Conservation (phyloP, 1,139 yeast genomes). For the Suhomyces guaymorum region DNA sequence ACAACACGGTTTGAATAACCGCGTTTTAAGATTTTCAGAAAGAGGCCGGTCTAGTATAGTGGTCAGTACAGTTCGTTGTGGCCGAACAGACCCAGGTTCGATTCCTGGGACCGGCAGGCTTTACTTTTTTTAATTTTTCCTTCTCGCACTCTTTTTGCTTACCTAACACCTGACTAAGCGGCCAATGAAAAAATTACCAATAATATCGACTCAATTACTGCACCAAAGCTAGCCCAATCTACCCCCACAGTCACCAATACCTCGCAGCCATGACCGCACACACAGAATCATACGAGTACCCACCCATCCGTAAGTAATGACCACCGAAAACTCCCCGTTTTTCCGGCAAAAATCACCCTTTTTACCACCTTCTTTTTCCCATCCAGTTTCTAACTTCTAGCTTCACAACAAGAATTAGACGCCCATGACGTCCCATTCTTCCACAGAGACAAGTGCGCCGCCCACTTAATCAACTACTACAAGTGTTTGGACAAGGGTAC, state of each 20-base stretch:
- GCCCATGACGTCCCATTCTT: slow-evolving; percentile 47
- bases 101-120: slow-evolving; percentile 58
- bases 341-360: not conserved
- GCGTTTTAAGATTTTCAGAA: not conserved
- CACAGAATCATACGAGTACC: slow-evolving; percentile 19
- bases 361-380: not conserved
- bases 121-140: too few species aligned
- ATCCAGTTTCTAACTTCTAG: slow-evolving; percentile 19
- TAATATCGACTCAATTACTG: slow-evolving; percentile 12
- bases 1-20: too few species aligned
- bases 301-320: slow-evolving; percentile 20
- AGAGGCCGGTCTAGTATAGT: slow-evolving; percentile 40
- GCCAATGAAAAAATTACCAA: slow-evolving; percentile 11
- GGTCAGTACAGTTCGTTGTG: slow-evolving; percentile 58
- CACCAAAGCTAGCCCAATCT: too few species aligned
- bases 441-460: slow-evolving; percentile 51
- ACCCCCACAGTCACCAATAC: too few species aligned
- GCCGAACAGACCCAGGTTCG: slow-evolving; percentile 59
- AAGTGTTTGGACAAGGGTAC: slow-evolving; percentile 51
- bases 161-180: slow-evolving; percentile 6
- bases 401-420: slow-evolving; percentile 46
- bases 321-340: too few species aligned
- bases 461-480: slow-evolving; percentile 46
- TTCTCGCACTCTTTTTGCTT: not conserved
- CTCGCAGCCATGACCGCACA: slow-evolving; percentile 17